Percentiles rank a stretch among this genome's conserved stretches.
Evolutionary conservation across 2,329 filamentous ascomycete species (phyloP).

Genomic region (Claviceps fusiformis): DNA sequence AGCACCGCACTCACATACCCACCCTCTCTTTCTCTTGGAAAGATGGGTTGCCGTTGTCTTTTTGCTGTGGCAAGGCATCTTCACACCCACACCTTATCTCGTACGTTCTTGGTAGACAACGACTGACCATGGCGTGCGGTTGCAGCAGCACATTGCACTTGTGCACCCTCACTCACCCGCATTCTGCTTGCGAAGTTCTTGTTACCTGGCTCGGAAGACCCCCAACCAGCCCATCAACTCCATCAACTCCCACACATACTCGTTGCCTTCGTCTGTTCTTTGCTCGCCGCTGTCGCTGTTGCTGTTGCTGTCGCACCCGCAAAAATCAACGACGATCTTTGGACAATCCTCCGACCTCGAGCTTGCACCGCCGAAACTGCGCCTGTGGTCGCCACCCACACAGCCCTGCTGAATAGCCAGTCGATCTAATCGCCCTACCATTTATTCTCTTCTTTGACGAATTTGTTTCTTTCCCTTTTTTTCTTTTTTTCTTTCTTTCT

Average conservation of each 20-base stretch:
- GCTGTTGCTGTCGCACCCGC: too few relatives aligned
- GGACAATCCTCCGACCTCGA: slow-evolving; percentile 1
- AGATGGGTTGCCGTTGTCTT: background rate
- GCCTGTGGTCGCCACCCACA: slow-evolving; percentile 1
- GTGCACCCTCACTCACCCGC: background rate
- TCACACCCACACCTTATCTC: background rate
- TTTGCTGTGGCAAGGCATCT: slow-evolving; percentile 2
- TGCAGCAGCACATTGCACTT: background rate
- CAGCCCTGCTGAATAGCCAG: background rate
- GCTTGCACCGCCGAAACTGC: background rate
- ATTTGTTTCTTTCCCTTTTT: background rate
- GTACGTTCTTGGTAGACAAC: slow-evolving; percentile 1
- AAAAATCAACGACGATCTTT: slow-evolving; percentile 3
- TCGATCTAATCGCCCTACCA: background rate
- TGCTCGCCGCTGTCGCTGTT: background rate
- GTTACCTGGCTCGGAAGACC: background rate
- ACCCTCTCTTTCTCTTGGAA: background rate
- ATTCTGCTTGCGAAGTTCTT: background rate
- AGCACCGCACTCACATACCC: background rate
- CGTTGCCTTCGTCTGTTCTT: background rate
- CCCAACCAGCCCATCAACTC: background rate
- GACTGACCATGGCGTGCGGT: slow-evolving; percentile 10
- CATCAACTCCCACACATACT: slow-evolving; percentile 1
- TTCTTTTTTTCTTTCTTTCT: background rate
- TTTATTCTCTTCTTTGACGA: background rate